These are phyloP conservation scores for Artomyces pyxidatus DNA, from an alignment of 768 basidiomycete species.

Conservation along the genomic window DNA sequence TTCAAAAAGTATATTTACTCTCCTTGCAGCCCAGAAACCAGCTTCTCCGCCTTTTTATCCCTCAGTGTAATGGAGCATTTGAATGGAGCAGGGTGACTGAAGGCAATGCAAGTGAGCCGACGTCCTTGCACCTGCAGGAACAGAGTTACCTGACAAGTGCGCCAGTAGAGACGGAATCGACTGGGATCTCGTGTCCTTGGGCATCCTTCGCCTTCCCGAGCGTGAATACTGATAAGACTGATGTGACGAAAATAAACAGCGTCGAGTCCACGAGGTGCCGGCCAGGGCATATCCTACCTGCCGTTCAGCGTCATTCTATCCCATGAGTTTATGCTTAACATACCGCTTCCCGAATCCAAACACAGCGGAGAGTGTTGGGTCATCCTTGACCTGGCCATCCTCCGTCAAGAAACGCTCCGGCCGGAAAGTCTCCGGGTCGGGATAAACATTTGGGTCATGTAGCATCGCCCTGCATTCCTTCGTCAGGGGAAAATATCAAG, in stretches of 20 bases:
- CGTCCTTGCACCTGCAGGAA: too few relatives aligned
- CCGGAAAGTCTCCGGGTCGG: too few relatives aligned
- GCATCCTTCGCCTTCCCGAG: constrained; percentile 11
- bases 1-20: background rate
- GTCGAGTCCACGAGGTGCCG: constrained; percentile 11
- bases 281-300: background rate
- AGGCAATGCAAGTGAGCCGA: background rate
- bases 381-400: background rate
- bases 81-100: constrained; percentile 4
- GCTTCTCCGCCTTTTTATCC: constrained; percentile 3
- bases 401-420: too few relatives aligned
- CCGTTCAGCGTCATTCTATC: background rate
- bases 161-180: background rate
- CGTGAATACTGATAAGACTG: constrained; percentile 7
- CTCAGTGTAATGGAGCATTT: constrained; percentile 6
- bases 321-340: background rate
- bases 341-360: background rate
- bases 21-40: background rate
- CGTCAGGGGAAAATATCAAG: background rate
- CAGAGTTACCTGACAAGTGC: background rate
- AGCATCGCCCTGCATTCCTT: too few relatives aligned
- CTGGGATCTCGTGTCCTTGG: constrained; percentile 5
- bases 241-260: constrained; percentile 10
- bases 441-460: too few relatives aligned
- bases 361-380: background rate